phyloP scores from a whole-genome alignment of 2,329 filamentous ascomycete species.

The Pyricularia sp. region DNA sequence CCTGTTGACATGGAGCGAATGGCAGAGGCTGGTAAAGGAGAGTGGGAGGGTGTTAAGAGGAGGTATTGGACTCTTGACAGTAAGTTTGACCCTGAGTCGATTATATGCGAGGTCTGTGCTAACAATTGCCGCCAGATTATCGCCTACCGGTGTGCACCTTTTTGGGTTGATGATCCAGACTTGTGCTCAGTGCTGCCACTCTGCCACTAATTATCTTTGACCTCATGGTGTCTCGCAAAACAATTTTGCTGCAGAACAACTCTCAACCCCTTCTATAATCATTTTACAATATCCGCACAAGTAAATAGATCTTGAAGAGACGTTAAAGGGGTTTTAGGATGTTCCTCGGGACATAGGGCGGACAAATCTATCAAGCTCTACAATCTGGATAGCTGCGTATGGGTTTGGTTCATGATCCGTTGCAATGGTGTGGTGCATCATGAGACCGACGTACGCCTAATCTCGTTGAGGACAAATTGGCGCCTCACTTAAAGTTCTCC shows the following conservation, averaged over 20 bases:
- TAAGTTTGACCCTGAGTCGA: slow-evolving; percentile 26
- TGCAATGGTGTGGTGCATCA: neutral
- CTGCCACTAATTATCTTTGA: neutral
- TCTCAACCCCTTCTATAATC: neutral
- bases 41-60: slow-evolving; percentile 83
- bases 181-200: neutral
- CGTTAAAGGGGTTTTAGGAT: neutral
- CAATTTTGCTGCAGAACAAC: neutral
- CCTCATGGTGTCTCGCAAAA: neutral
- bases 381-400: neutral
- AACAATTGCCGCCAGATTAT: slow-evolving; percentile 42
- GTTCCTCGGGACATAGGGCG: neutral
- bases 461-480: neutral
- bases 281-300: neutral
- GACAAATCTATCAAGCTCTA: neutral
- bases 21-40: slow-evolving; percentile 55
- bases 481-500: slow-evolving; percentile 44
- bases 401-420: neutral
- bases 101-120: slow-evolving; percentile 13
- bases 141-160: slow-evolving; percentile 67
- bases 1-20: slow-evolving; percentile 59
- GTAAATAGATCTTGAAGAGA: neutral
- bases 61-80: slow-evolving; percentile 83
- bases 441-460: neutral
- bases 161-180: slow-evolving; percentile 40